A percentile compares a stretch with the other conserved stretches of the same genome.
These are phyloP conservation scores for Inonotus obliquus DNA, from an alignment of 1,284 basidiomycete genomes.

Conservation along the genomic window DNA sequence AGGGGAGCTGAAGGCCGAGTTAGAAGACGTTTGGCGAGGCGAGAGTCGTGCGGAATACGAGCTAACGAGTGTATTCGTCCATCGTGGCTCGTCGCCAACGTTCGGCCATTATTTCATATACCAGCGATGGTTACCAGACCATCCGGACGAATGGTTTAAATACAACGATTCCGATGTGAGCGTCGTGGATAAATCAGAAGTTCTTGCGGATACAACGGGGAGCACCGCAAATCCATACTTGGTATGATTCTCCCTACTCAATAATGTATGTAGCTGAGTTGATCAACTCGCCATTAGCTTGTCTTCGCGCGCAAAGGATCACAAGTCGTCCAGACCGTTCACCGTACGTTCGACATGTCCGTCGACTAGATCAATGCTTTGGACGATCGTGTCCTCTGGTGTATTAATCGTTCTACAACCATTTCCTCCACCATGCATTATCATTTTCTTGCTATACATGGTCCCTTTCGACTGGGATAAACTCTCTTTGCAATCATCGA, in stretches of 20 bases:
- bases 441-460: not conserved
- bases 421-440: no score
- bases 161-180: constrained; percentile 88
- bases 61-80: constrained; percentile 93
- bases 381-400: not conserved
- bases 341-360: constrained; percentile 43
- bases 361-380: constrained; percentile 22
- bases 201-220: constrained; percentile 75
- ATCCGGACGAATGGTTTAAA: constrained; percentile 87
- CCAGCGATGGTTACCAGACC: constrained; percentile 71
- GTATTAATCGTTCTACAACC: no score
- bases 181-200: constrained; percentile 68
- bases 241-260: constrained; percentile 38
- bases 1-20: constrained; percentile 55
- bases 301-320: constrained; percentile 76
- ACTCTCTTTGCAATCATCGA: constrained; percentile 14
- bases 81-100: constrained; percentile 80
- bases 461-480: not conserved
- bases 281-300: constrained; percentile 40
- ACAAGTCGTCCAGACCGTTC: constrained; percentile 73
- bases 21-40: constrained; percentile 78
- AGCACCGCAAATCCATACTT: constrained; percentile 80
- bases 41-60: constrained; percentile 76
- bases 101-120: constrained; percentile 92
- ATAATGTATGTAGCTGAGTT: not conserved